Base-by-base conservation (phyloP, 2,329 filamentous ascomycete genomes). In the Onygenales sp. region DNA sequence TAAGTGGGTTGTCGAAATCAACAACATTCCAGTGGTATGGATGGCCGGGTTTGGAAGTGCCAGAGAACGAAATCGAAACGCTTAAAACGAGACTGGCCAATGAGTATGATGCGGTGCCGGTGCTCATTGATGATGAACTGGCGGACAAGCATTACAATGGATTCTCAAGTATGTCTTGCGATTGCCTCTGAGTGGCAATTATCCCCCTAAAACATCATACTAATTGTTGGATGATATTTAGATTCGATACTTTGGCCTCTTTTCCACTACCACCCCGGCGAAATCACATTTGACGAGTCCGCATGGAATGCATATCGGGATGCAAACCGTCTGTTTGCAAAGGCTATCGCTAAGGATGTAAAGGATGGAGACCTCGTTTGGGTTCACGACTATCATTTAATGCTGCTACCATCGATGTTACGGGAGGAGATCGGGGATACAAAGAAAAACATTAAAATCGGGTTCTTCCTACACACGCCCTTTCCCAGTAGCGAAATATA, bases 11-110 rank as follows among this genome's bases (percentile, higher is more conserved):
- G 55, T 86, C 88, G 63, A 96, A 96, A 73, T 87, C 89, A 35
- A 95, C 89, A 31, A 92, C 85, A 61, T 97, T 97, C 72, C 88
- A 93, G 71, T 98, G 93, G 93, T 97, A 97, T 72, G 93, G 93
- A 61, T 97, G 93, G 92, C 91, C 93, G 0, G 93, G 93, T 39
- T 75, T 95, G 48, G 89, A 97, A 70, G 84, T 97, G 4, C 92
- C 92, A 41, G 88, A 94, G 58, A 80, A 83, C 53, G 92, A 97
- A 70, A 80, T 88, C 43, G 77, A 80, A 2, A 78, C 79, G 53
- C 84, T 98, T 69, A 86, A 83, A 66, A 78, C 86, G 65, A 83
- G 86, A 59, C 76, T 97, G 65, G 87, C 89, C 73, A 84, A 93
- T 21, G 87, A 96, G 64, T 91, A 95, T 71, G 85, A 86, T 61